Percentiles rank a stretch among this genome's conserved stretches.
phyloP scores from a whole-genome alignment of 2,329 filamentous ascomycete species.

The Trichoderma asperellum region DNA sequence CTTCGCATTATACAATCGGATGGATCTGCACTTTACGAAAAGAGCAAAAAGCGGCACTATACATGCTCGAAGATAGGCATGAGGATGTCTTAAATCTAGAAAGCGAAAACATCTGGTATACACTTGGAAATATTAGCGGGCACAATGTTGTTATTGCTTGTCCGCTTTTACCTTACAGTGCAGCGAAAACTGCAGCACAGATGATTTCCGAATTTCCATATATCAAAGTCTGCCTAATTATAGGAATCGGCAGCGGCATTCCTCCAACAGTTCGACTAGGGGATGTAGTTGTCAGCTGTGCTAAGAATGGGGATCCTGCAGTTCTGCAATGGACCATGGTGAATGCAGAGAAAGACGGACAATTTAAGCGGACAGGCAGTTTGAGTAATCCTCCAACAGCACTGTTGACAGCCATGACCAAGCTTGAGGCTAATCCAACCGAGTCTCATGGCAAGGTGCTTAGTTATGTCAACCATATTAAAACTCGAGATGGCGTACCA shows the following conservation, averaged over 20 bases:
- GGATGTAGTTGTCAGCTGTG: background rate
- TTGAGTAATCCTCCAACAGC: background rate
- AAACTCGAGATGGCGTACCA: background rate
- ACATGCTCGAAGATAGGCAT: constrained; percentile 32
- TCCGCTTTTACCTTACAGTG: constrained; percentile 32
- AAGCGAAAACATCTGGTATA: constrained; percentile 34
- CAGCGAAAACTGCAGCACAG: constrained; percentile 16
- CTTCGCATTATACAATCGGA: background rate
- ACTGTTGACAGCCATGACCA: background rate
- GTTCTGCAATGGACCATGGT: background rate
- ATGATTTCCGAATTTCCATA: constrained; percentile 41
- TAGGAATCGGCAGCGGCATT: background rate
- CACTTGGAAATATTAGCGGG: constrained; percentile 34
- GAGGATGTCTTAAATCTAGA: background rate
- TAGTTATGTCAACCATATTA: background rate
- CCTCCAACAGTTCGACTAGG: background rate
- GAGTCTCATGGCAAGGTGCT: too few relatives aligned
- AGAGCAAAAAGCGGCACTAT: background rate
- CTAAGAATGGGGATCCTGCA: background rate
- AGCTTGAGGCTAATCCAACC: background rate
- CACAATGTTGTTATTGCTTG: constrained; percentile 41
- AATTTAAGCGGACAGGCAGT: background rate
- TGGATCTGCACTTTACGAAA: background rate
- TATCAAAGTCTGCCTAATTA: constrained; percentile 18
- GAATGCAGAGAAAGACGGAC: background rate